Evolutionary conservation across 495 filamentous ascomycete species (phyloP).

Genomic region (Aspergillus nidulans): DNA sequence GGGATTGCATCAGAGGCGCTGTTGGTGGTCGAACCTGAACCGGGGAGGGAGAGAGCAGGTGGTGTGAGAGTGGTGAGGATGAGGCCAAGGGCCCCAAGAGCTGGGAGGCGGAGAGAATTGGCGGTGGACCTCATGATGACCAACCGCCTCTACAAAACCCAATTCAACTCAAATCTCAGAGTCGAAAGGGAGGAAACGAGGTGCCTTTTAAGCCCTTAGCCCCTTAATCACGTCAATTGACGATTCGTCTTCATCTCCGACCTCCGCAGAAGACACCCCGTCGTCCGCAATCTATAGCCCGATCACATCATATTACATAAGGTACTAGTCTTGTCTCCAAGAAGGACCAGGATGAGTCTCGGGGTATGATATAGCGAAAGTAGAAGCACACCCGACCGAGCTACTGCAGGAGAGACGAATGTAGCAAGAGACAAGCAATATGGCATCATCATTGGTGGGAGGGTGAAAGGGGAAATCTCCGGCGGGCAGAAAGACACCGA

Average conservation of each 20-base stretch:
- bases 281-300: not conserved
- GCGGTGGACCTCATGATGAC: not conserved
- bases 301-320: not conserved
- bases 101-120: not conserved
- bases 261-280: not conserved
- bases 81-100: not conserved
- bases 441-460: slow-evolving; percentile 3
- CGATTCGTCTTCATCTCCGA: not conserved
- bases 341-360: not conserved
- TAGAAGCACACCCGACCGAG: not conserved
- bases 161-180: not conserved
- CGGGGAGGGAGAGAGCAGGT: not conserved
- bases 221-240: not conserved
- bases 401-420: not conserved
- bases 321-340: not conserved
- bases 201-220: not conserved
- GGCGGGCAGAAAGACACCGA: not conserved
- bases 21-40: not conserved
- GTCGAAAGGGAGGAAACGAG: not conserved
- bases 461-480: slow-evolving; percentile 5
- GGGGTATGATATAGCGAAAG: not conserved
- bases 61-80: not conserved
- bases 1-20: slow-evolving; percentile 8
- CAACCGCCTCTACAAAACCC: not conserved
- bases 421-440: not conserved